Conservation (phyloP, 768 basidiomycete species). For the Lactarius indigo region DNA sequence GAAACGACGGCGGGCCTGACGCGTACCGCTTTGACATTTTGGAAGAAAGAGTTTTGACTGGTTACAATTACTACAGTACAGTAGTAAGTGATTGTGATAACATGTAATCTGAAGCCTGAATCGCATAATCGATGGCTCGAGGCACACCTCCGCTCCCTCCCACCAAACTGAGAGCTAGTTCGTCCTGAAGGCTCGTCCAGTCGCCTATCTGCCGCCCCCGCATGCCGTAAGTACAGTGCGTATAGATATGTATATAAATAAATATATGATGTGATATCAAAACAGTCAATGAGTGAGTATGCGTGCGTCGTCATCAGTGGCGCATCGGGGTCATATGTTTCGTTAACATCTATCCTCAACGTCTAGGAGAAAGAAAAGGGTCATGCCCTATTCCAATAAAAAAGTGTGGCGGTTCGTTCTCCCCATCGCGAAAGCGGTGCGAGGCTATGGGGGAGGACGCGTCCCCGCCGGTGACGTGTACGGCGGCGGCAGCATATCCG, state of each 20-base stretch:
- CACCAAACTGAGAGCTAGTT: not conserved
- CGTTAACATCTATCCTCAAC: not conserved
- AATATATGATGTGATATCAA: not conserved
- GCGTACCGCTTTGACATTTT: not conserved
- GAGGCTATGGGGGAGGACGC: too few species aligned
- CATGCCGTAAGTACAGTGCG: not conserved
- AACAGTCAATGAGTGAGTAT: not conserved
- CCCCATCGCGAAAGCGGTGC: not conserved
- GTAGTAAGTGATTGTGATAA: too few species aligned
- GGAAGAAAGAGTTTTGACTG: too few species aligned
- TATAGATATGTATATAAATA: not conserved
- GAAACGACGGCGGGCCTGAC: slow-evolving; percentile 16
- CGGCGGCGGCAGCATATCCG: slow-evolving; percentile 1
- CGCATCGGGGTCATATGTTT: not conserved
- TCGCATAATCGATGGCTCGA: not conserved
- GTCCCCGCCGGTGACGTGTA: not conserved
- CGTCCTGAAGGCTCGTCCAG: not conserved
- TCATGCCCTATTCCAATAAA: not conserved
- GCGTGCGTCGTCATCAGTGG: not conserved
- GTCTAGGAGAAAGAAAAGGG: not conserved
- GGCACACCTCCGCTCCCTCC: not conserved
- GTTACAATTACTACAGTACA: too few species aligned
- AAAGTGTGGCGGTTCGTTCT: not conserved
- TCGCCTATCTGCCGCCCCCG: not conserved
- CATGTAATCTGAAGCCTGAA: not conserved